Base-by-base conservation (phyloP, 2,329 filamentous ascomycete species). In the Fusarium sp. region DNA sequence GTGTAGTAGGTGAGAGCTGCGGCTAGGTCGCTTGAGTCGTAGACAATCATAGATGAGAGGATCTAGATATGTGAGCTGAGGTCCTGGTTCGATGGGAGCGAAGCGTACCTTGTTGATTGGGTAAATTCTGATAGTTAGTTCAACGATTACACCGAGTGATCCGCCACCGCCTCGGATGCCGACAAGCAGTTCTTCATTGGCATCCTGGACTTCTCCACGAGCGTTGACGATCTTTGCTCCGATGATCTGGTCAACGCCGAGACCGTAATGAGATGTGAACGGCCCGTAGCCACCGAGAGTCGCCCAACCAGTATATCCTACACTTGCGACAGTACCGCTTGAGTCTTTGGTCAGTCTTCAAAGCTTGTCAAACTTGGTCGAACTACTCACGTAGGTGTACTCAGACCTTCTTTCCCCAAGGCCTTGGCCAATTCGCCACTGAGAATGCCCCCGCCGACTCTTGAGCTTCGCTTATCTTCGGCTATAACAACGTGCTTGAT, bases 251-350 rank as follows among this genome's bases (percentile, higher is more conserved):
- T 74, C 72, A 1, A 71, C 57, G 0, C 72, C 72, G 0, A 69
- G 33, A 0, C 72, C 72, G 8, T 65, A 61, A 3, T 60, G 42
- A 0, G 57, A 42, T 1, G 67, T 40, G 23, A 74, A 23, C 0
- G 58, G 37, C 0, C 72, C 71, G 2, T 74, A 74, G 3, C 72
- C 72, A 0, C 72, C 72, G 5, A 69, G 53, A 0, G 64, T 73
- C 1, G 33, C 35, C 71, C 72, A 74, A n/a, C 72, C 71, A 3
- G 54, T 42, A 28, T 71, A 73, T n/a, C 72, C 72, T 5, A 70
- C 64, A 9, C 42, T 43, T 2, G 42, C 42, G 2, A 69, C 15
- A 1, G 49, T 68, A 1, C 37, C 57, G 6, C 47, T 50, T 0
- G 1, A 23, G 0, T 0, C 7, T 19, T 23, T 5, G 0, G 5